Evolutionary conservation across 164 flowering plant genomes (phyloP), one percentile per base, ranked within the genome.

Genomic region (Liriodendron chinense): DNA sequence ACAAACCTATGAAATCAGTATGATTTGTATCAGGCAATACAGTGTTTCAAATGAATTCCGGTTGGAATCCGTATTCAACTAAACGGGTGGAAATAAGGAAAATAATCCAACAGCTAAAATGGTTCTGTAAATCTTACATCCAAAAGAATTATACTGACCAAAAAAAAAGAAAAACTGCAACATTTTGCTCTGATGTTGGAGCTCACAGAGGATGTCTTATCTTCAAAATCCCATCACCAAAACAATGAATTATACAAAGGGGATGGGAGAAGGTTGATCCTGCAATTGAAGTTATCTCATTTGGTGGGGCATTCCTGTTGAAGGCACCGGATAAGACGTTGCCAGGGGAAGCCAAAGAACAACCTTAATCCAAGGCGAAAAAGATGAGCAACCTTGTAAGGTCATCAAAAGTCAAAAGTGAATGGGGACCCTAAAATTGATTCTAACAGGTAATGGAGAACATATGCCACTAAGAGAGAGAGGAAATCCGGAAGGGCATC

Each of bases 221-320:
- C 21, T 68, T 68, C 70, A 68, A 34, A 34, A 34, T 68, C 50
- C 48, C 70, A 68, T 34, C 22, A 53, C 59, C 59, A n/a, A 18
- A 48, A 69, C 53, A 69, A n/a, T 47, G 53, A 47, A 69, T 48
- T 69, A 6, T 69, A 69, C 72, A 69, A 47, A 20, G 68, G 18
- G 47, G 24, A 48, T 5, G 16, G 72, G 59, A 69, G 71, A n/a
- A 22, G 18, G 24, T 9, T 4, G 16, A 16, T 53, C 13, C 13
- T 53, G 59, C 59, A 34, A 34, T 21, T 13, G 50, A 18, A 26
- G 70, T 16, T 21, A 68, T 69, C 22, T 47, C 72, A 69, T 20
- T 47, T 8, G 72, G n/a, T n/a, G 57, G 53, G 26, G 14, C 2
- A 28, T 69, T 28, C 56, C 70, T 48, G n/a, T 47, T n/a, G 72